Percentiles rank a stretch among this genome's conserved stretches.
Evolutionary conservation across 331 rosid genomes (phyloP).

Genomic region (Pyracantha coccinea): DNA sequence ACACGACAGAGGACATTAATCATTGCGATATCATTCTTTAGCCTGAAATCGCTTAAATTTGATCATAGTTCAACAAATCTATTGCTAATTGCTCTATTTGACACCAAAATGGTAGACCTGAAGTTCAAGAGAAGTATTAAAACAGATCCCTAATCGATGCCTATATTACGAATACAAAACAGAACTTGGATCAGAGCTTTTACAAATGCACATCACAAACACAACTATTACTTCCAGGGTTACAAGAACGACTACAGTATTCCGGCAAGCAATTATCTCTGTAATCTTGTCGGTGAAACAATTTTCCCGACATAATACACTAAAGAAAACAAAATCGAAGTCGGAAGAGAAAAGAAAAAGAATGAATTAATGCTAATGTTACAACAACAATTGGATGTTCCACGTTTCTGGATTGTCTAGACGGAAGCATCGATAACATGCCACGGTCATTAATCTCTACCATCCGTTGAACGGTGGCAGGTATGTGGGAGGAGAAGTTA

Average conservation of each 20-base stretch:
- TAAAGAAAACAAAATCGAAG: background rate
- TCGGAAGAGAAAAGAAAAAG: constrained; percentile 15
- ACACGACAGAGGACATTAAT: background rate
- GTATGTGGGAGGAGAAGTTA: background rate
- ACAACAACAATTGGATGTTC: constrained; percentile 45
- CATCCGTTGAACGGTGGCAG: background rate
- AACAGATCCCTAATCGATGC: background rate
- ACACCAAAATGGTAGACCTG: too few relatives aligned
- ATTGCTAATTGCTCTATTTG: background rate
- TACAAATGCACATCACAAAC: constrained; percentile 8
- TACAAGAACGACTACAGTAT: background rate
- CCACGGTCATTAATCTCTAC: constrained; percentile 4
- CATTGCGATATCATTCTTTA: background rate
- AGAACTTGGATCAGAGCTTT: background rate
- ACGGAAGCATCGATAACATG: constrained; percentile 6
- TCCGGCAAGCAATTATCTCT: background rate
- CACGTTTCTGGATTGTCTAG: constrained; percentile 17
- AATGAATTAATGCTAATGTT: constrained; percentile 45
- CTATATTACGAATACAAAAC: background rate
- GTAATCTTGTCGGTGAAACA: background rate
- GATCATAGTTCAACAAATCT: background rate
- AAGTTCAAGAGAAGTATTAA: too few relatives aligned
- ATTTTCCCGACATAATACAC: background rate
- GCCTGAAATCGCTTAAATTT: background rate
- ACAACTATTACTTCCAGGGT: background rate